Conservation (phyloP, 495 filamentous ascomycete genomes). For the Daldinia decipiens region DNA sequence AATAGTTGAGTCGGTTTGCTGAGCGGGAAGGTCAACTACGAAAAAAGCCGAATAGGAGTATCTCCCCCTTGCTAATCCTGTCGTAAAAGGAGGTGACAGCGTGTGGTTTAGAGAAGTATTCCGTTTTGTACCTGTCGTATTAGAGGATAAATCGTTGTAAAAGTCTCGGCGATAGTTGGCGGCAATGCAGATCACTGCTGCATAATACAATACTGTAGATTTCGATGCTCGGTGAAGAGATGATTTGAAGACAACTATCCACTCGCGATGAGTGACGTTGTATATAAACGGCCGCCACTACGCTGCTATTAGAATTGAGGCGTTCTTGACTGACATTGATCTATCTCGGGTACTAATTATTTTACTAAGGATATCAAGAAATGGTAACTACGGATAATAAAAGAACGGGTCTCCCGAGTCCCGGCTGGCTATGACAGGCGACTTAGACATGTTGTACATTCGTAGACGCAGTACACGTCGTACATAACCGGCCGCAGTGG, state of each 20-base stretch:
- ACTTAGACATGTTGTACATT: constrained; percentile 22
- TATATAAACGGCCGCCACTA: constrained; percentile 1
- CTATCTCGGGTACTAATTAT: background rate
- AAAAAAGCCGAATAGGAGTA: constrained; percentile 6
- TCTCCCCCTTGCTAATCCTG: background rate
- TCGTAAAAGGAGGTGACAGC: background rate
- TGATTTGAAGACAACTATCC: constrained; percentile 21
- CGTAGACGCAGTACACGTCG: constrained; percentile 5
- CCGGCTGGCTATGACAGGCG: constrained; percentile 15
- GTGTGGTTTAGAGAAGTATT: background rate
- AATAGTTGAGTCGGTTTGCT: constrained; percentile 5
- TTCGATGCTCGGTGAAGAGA: background rate
- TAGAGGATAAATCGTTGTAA: constrained; percentile 26
- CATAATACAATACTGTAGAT: constrained; percentile 7
- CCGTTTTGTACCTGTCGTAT: constrained; percentile 28
- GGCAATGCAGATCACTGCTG: constrained; percentile 28
- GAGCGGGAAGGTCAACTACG: background rate
- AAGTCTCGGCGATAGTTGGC: constrained; percentile 32
- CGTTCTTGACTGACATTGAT: background rate
- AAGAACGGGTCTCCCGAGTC: constrained; percentile 31
- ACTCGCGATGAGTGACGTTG: background rate
- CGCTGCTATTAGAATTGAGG: constrained; percentile 20
- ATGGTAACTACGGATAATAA: constrained; percentile 29
- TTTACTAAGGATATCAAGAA: constrained; percentile 4
- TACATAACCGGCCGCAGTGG: constrained; percentile 9